phyloP scores from a whole-genome alignment of 805 yeast genomes.

The Vanderwaltozyma tropicalis region DNA sequence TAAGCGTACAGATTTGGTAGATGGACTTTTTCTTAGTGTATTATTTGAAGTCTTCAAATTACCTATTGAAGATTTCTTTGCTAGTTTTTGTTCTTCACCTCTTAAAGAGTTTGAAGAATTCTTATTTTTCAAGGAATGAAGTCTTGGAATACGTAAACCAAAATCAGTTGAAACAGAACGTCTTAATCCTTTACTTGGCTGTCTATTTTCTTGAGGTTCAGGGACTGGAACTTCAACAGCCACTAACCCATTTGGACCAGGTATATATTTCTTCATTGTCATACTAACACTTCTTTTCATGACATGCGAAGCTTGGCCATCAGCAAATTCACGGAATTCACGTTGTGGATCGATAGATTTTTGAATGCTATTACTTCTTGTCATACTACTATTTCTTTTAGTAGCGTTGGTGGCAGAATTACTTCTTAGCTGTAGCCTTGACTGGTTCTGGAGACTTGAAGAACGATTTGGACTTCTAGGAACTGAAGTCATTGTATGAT shows the following conservation, averaged over 20 bases:
- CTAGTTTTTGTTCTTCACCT: not conserved
- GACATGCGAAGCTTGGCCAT: conserved; percentile 14
- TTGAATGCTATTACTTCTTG: not conserved
- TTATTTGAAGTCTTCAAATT: not conserved
- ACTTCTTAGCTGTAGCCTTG: conserved; percentile 2
- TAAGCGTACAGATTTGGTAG: too few species aligned
- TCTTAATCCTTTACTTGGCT: conserved; percentile 3
- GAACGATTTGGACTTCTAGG: conserved; percentile 5
- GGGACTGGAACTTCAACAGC: conserved; percentile 58
- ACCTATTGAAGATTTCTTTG: not conserved
- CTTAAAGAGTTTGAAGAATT: conserved; percentile 7
- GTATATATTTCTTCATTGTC: conserved; percentile 59
- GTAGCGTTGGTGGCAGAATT: conserved; percentile 3
- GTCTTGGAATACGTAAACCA: not conserved
- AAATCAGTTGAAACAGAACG: conserved; percentile 10
- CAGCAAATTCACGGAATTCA: conserved; percentile 28
- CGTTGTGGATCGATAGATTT: conserved; percentile 18
- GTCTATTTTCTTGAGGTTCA: not conserved
- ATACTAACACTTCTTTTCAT: conserved; percentile 16
- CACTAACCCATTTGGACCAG: conserved; percentile 62
- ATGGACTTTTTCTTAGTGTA: too few species aligned
- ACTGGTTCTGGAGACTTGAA: conserved; percentile 10
- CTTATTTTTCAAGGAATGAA: conserved; percentile 3
- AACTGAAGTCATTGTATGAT: conserved; percentile 2
- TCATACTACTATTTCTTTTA: not conserved